Percentiles rank a stretch among this genome's conserved stretches.
phyloP scores from a whole-genome alignment of 371 early-diverging fungal species.

The Blastocladiella emersonii region DNA sequence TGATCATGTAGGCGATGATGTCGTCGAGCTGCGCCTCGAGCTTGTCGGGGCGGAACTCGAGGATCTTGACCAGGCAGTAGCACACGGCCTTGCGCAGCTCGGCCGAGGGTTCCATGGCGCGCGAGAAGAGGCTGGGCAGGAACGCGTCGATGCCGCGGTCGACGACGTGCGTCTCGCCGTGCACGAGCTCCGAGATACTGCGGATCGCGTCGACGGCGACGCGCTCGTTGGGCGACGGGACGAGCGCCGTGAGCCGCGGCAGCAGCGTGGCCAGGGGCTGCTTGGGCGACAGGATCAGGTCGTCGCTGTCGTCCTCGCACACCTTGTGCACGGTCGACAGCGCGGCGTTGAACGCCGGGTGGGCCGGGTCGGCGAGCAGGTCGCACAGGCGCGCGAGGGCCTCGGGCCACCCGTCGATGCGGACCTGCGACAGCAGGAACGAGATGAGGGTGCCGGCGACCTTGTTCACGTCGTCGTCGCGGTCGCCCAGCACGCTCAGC shows the following conservation, averaged over 20 bases:
- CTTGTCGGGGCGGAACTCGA: slow-evolving; percentile 67
- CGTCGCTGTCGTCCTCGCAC: slow-evolving; percentile 76
- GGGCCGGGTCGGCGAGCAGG: background rate
- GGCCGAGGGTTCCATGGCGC: slow-evolving; percentile 59
- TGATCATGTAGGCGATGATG: slow-evolving; percentile 86
- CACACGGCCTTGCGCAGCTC: slow-evolving; percentile 85
- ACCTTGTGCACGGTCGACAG: slow-evolving; percentile 49
- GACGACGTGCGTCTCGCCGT: slow-evolving; percentile 48
- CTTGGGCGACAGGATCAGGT: slow-evolving; percentile 51
- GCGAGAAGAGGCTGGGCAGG: slow-evolving; percentile 59
- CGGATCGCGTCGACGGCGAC: slow-evolving; percentile 63
- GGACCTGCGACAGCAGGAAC: slow-evolving; percentile 54
- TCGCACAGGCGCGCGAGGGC: slow-evolving; percentile 58
- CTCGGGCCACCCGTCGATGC: slow-evolving; percentile 65
- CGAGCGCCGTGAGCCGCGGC: slow-evolving; percentile 65
- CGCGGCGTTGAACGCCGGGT: background rate
- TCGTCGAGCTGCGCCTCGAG: slow-evolving; percentile 68
- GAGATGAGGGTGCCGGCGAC: slow-evolving; percentile 76
- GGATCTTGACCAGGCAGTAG: slow-evolving; percentile 69
- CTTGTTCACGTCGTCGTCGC: slow-evolving; percentile 40
- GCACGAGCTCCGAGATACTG: slow-evolving; percentile 66
- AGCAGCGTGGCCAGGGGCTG: slow-evolving; percentile 69
- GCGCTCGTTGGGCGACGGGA: slow-evolving; percentile 51
- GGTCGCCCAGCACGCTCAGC: slow-evolving; percentile 60
- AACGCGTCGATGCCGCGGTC: slow-evolving; percentile 56